Evolutionary conservation across 495 filamentous ascomycete species (phyloP).

Genomic region (Bombardia bombarda): DNA sequence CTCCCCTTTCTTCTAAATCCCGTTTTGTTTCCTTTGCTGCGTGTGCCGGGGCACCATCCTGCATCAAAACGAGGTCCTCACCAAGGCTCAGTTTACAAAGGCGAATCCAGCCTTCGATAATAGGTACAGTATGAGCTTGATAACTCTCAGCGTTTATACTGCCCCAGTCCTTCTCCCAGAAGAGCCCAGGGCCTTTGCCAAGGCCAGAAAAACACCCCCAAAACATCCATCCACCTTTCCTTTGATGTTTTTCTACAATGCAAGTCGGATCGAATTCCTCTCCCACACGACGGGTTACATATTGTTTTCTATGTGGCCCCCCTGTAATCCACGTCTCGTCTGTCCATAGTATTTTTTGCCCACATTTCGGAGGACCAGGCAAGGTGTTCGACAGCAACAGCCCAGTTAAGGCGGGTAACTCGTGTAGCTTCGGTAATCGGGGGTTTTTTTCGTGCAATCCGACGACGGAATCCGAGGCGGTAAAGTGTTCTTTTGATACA

Average conservation of each 20-base stretch:
- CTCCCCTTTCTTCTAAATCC: constrained; percentile 3
- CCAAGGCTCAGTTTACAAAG: background rate
- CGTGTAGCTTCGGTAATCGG: constrained; percentile 7
- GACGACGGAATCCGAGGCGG: constrained; percentile 7
- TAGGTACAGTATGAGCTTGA: constrained; percentile 13
- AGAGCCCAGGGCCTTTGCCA: constrained; percentile 20
- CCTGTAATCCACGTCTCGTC: constrained; percentile 24
- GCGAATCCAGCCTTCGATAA: constrained; percentile 13
- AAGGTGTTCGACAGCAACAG: constrained; percentile 7
- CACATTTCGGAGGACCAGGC: constrained; percentile 20
- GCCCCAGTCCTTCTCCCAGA: constrained; percentile 29
- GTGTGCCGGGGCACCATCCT: constrained; percentile 16
- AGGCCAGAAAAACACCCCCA: constrained; percentile 16
- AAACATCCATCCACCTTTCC: constrained; percentile 23
- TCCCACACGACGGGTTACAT: constrained; percentile 6
- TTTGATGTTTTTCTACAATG: constrained; percentile 9
- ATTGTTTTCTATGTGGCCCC: constrained; percentile 7
- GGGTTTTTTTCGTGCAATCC: constrained; percentile 7
- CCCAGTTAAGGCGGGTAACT: constrained; percentile 7
- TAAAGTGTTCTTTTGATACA: constrained; percentile 9
- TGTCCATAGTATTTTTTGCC: constrained; percentile 20
- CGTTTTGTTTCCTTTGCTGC: constrained; percentile 1
- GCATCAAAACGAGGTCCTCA: constrained; percentile 10
- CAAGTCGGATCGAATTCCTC: constrained; percentile 14
- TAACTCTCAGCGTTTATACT: constrained; percentile 15